These are phyloP conservation scores for Pisolithus microcarpus DNA, from an alignment of 768 basidiomycete species.

Conservation along the genomic window DNA sequence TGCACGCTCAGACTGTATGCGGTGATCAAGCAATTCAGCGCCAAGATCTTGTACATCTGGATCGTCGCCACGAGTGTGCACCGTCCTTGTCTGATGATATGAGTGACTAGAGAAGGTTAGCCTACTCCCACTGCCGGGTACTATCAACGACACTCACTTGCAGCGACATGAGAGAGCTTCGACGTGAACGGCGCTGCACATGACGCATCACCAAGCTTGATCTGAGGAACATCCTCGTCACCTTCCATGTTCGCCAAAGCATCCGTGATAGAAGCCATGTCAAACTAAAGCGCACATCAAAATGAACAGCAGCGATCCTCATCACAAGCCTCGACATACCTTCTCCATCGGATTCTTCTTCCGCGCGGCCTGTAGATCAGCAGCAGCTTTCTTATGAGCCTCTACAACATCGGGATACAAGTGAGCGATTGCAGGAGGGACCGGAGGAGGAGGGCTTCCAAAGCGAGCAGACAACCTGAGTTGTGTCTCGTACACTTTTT, in stretches of 20 bases:
- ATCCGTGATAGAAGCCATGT: conserved; percentile 70
- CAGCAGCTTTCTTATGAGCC: conserved; percentile 77
- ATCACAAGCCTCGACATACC: conserved; percentile 36
- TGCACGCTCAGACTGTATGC: conserved; percentile 98
- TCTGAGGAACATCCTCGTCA: conserved; percentile 92
- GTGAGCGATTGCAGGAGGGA: conserved; percentile 82
- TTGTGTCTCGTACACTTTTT: conserved; percentile 97
- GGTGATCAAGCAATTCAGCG: conserved; percentile 94
- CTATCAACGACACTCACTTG: conserved; percentile 53
- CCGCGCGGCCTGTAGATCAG: conserved; percentile 55
- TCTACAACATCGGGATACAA: conserved; percentile 85
- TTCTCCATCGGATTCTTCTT: conserved; percentile 87
- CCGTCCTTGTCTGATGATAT: conserved; percentile 98
- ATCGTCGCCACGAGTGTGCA: conserved; percentile 98
- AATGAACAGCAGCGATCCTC: conserved; percentile 3
- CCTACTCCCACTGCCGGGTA: not conserved
- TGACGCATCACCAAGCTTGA: conserved; percentile 98
- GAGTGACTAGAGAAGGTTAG: conserved; percentile 55
- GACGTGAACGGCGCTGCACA: conserved; percentile 99
- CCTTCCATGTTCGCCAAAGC: conserved; percentile 90
- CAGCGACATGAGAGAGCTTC: conserved; percentile 93
- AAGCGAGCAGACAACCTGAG: conserved; percentile 85
- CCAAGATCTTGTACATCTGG: conserved; percentile 99
- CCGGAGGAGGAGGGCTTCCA: conserved; percentile 88
- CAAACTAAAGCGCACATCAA: conserved; percentile 47